phyloP scores from a whole-genome alignment of 148 eudicot species.

The Agrostemma githago region DNA sequence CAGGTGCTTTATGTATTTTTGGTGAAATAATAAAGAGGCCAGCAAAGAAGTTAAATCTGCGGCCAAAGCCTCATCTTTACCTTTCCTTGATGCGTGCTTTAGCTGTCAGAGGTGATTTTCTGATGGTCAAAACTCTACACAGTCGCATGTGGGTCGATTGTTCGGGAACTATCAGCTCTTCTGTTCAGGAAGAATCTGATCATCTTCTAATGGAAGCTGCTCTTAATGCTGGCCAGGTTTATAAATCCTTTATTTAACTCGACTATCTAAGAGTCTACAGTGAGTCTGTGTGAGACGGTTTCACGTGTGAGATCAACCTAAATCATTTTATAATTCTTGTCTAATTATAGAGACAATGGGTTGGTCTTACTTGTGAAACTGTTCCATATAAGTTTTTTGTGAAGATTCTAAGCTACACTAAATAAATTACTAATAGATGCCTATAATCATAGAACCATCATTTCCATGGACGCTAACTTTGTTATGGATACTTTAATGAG shows the following conservation, averaged over 20 bases:
- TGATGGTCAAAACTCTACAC: conserved; percentile 44
- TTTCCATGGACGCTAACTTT: conserved; percentile 1
- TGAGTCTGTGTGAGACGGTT: neutral
- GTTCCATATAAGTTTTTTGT: neutral
- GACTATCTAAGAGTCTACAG: neutral
- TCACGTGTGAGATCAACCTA: neutral
- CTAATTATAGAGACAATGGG: neutral
- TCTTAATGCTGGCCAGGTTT: conserved; percentile 61
- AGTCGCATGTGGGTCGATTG: conserved; percentile 59
- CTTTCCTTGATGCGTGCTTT: conserved; percentile 71
- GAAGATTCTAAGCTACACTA: conserved; percentile 8
- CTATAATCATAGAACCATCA: neutral
- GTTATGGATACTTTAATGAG: conserved; percentile 1
- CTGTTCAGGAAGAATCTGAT: conserved; percentile 51
- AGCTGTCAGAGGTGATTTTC: conserved; percentile 48
- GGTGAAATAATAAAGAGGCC: conserved; percentile 53
- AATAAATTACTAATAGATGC: neutral
- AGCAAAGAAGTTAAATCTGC: conserved; percentile 30
- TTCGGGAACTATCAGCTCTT: conserved; percentile 42
- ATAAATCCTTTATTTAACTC: conserved; percentile 4
- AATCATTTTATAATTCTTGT: neutral
- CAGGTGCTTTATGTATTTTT: conserved; percentile 58
- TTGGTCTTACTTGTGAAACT: neutral
- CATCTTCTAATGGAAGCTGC: conserved; percentile 74
- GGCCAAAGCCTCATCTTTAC: conserved; percentile 76